Evolutionary conservation across 164 flowering plant species (phyloP), one percentile per base, ranked within the genome.

Genomic region (Akebia trifoliata): DNA sequence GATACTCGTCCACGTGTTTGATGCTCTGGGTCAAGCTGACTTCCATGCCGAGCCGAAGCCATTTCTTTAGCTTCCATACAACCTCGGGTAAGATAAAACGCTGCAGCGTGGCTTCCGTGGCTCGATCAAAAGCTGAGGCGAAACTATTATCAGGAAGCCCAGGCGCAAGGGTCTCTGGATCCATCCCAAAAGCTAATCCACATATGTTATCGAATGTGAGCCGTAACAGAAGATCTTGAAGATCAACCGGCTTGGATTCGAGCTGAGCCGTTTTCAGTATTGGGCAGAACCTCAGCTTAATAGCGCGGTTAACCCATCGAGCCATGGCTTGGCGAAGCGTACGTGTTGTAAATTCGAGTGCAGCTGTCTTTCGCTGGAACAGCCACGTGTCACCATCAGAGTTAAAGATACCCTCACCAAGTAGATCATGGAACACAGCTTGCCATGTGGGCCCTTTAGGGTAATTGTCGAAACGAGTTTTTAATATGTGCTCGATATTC

Each of bases 301-400:
- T 79, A 32, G 90, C 74, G 15, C 78, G 80, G 74, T 60, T 76
- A 15, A 81, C 84, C 90, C 90, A 81, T 22, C 83, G 73, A 15
- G 74, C 79, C 89, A 83, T 83, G 65, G 89, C 89, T 50, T 79
- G 86, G 45, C 83, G 79, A 0, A 83, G 74, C 0, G 89, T 78
- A 38, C 89, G 64, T 4, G 86, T 81, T 28, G 89, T 83, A 72
- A 83, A 83, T 36, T 79, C 83, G 25, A 74, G 73, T 0, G 83
- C 81, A 8, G 83, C 83, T 1, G 83, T 79, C 66, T 76, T 83
- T 9, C 89, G 66, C 62, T 81, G 86, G 50, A 81, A 81, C 40
- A 75, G 65, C 89, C 89, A 83, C 61, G 86, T 81, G 72, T 83
- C 83, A 22, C 89, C 89, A 32, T 81, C 90, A 0, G 86, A 83